Base-by-base conservation (phyloP, 2,329 filamentous ascomycete species). In the Saccharata proteae region DNA sequence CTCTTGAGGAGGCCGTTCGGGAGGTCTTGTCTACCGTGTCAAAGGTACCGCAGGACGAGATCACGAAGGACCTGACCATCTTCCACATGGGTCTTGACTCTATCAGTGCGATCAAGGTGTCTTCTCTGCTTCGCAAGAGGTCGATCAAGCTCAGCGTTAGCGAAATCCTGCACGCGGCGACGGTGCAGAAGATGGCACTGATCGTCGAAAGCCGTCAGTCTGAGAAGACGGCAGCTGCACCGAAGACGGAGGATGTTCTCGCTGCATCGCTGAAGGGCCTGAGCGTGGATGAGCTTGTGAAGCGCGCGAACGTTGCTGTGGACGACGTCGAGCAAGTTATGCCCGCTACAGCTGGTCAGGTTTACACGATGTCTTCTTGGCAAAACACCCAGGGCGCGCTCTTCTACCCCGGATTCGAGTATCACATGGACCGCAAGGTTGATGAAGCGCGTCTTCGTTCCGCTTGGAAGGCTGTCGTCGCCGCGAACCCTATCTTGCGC, bases 61-160 rank as follows among this genome's bases (percentile, higher is more conserved):
- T 93, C 30, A 54, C 58, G 3, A 65, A 64, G 34, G 60, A 64
- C 1, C 69, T 75, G 30, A 82, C 69, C 0, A 69, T 93, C 9
- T 93, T 90, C 52, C 77, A 90, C 40, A 65, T 94, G 2, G 86
- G 86, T 0, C 70, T 94, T 2, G 86, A 94, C 50, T 94, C 86
- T 0, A 93, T 94, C 51, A 88, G 78, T 40, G 79, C 84, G 2
- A 90, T 94, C 58, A 92, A 90, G 46, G 74, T 85, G 3, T 74
- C 76, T 6, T 69, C 77, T 0, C 61, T 85, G 6, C 59, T 94
- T 4, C 74, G 72, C 24, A 79, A 71, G 41, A 56, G 65, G 24
- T 70, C 65, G 0, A 54, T 93, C 6, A 54, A 58, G 9, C 52
- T 93, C 1, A 66, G 67, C 19, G 79, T 88, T 3, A 76, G 79